A percentile compares a stretch with the other conserved stretches of the same genome.
phyloP scores from a whole-genome alignment of 495 filamentous ascomycete species.

The Pyrenopolyporus hunteri region DNA sequence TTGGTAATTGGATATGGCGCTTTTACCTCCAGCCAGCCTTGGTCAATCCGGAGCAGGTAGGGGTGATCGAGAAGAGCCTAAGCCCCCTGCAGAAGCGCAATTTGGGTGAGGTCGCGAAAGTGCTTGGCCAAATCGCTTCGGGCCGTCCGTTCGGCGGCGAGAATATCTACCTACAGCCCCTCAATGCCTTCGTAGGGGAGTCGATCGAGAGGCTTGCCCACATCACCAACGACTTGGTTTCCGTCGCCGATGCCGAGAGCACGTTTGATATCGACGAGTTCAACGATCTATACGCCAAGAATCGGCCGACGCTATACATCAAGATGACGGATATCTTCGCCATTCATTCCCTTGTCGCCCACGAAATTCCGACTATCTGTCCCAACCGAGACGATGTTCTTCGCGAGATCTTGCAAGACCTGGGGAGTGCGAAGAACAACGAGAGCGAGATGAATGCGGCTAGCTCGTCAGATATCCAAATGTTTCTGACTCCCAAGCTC shows the following conservation, averaged over 20 bases:
- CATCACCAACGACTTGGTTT: conserved; percentile 75
- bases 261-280: conserved; percentile 99
- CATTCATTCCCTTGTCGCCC: conserved; percentile 85
- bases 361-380: conserved; percentile 77
- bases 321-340: conserved; percentile 98
- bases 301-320: conserved; percentile 95
- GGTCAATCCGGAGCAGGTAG: conserved; percentile 83
- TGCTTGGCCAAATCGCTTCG: conserved; percentile 82
- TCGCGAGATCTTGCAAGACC: conserved; percentile 87
- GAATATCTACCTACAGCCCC: conserved; percentile 91
- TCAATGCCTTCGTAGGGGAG: conserved; percentile 88
- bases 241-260: conserved; percentile 80
- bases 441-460: conserved; percentile 90
- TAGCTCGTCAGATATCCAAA: conserved; percentile 85
- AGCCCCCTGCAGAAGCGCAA: conserved; percentile 94
- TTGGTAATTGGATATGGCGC: conserved; percentile 90
- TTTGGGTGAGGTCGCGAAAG: conserved; percentile 86
- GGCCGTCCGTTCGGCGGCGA: conserved; percentile 90
- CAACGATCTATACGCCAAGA: conserved; percentile 94
- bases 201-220: conserved; percentile 80
- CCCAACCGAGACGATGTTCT: conserved; percentile 84
- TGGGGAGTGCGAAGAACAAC: conserved; percentile 94
- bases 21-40: conserved; percentile 92
- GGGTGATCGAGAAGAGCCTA: conserved; percentile 84
- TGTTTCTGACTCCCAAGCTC: conserved; percentile 89